A percentile compares a stretch with the other conserved stretches of the same genome.
Conservation (phyloP, 2,329 filamentous ascomycete species). For the Colletotrichum filicis region DNA sequence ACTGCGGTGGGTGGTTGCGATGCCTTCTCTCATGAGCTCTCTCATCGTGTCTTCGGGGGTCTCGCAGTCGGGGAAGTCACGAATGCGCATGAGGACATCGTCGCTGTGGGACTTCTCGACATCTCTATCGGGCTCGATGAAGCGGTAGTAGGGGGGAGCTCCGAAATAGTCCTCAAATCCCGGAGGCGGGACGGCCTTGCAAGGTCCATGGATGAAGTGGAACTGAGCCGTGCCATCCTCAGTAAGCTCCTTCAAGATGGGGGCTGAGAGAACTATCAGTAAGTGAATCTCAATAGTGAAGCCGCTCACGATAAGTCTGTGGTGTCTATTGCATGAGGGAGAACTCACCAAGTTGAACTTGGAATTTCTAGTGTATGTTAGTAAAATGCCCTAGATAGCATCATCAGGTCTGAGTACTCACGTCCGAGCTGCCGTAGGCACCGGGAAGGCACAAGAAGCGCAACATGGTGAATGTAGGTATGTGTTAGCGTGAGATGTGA, state of each 20-base stretch:
- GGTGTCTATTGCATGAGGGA: constrained; percentile 1
- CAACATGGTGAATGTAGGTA: constrained; percentile 46
- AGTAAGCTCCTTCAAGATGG: constrained; percentile 59
- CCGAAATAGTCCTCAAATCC: constrained; percentile 70
- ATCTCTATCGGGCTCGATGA: constrained; percentile 61
- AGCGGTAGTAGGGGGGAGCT: constrained; percentile 64
- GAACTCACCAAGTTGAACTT: constrained; percentile 60
- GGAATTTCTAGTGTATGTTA: constrained; percentile 58
- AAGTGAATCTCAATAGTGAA: constrained; percentile 19
- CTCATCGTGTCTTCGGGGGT: constrained; percentile 67
- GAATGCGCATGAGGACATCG: constrained; percentile 61
- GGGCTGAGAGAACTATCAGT: constrained; percentile 48
- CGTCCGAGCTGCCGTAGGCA: constrained; percentile 66
- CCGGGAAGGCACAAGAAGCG: constrained; percentile 68
- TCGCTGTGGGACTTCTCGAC: constrained; percentile 55
- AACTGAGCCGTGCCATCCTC: constrained; percentile 59
- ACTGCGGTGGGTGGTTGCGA: constrained; percentile 50
- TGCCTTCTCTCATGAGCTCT: constrained; percentile 55
- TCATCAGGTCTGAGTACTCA: constrained; percentile 44
- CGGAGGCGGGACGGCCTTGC: constrained; percentile 59
- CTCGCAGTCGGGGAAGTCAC: constrained; percentile 63
- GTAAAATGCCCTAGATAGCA: constrained; percentile 28
- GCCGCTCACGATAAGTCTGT: not conserved
- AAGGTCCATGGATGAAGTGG: constrained; percentile 63
- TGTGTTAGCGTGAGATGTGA: constrained; percentile 6